Conservation (phyloP, 768 basidiomycete species). For the Mycena haematopus region DNA sequence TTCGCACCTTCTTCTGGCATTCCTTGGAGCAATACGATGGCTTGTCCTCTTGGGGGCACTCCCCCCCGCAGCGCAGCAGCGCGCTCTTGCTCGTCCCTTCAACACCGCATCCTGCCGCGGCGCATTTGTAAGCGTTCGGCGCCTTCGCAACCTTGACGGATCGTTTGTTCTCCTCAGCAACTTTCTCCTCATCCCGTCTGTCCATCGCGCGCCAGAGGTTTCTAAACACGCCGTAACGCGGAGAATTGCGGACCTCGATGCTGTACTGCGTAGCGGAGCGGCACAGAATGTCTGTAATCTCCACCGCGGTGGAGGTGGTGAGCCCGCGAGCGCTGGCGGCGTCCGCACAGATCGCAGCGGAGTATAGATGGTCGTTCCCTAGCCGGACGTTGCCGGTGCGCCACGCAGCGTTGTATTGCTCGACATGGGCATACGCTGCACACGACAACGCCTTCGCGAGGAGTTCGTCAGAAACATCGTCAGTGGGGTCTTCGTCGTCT, state of each 20-base stretch:
- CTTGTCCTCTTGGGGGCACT: constrained; percentile 3
- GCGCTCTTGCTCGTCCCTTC: constrained; percentile 14
- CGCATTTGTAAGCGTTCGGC: constrained; percentile 17
- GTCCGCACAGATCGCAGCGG: constrained; percentile 13
- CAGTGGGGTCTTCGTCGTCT: constrained; percentile 10
- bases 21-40: constrained; percentile 18
- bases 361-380: constrained; percentile 11
- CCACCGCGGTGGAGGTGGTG: constrained; percentile 2
- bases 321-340: constrained; percentile 14
- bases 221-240: constrained; percentile 9
- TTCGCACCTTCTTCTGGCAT: constrained; percentile 13
- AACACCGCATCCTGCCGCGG: constrained; percentile 12
- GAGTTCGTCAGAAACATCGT: constrained; percentile 15
- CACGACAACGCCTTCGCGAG: constrained; percentile 14
- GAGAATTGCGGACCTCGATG: constrained; percentile 13
- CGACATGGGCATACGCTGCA: constrained; percentile 4
- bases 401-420: constrained; percentile 7
- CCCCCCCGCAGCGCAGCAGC: constrained; percentile 12
- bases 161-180: constrained; percentile 10
- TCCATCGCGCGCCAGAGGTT: constrained; percentile 12
- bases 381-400: background rate
- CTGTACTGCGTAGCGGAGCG: constrained; percentile 12
- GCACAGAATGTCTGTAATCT: background rate
- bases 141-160: constrained; percentile 12
- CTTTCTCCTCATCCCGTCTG: constrained; percentile 12